Evolutionary conservation across 345 rosid genomes (phyloP).

Genomic region (Melaleuca quinquenervia): DNA sequence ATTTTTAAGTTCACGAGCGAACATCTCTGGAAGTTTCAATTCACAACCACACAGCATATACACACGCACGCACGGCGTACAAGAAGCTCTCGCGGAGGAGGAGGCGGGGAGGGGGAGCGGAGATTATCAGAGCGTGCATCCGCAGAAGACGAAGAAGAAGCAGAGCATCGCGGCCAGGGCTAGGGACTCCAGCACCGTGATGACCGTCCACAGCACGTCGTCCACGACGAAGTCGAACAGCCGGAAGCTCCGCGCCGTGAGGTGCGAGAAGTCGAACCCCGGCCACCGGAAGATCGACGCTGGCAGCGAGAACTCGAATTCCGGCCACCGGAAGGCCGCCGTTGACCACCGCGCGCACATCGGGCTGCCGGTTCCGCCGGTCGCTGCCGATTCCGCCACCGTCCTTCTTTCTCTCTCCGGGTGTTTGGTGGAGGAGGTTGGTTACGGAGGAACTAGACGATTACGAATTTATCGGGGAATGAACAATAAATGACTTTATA

Average conservation of each 20-base stretch:
- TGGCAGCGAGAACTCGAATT: conserved; percentile 20
- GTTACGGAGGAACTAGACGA: neutral
- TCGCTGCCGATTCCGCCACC: neutral
- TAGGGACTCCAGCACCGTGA: conserved; percentile 53
- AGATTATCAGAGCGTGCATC: conserved; percentile 45
- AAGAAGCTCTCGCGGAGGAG: neutral
- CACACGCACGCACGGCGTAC: neutral
- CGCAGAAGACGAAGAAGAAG: conserved; percentile 69
- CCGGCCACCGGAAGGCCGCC: conserved; percentile 41
- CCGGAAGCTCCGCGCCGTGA: conserved; percentile 12
- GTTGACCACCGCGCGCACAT: neutral
- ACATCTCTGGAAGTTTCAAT: neutral
- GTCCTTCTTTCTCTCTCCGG: neutral
- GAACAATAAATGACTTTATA: neutral
- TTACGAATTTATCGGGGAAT: neutral
- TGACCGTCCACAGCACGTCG: conserved; percentile 51
- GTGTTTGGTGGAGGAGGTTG: neutral
- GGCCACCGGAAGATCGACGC: conserved; percentile 53
- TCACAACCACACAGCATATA: neutral
- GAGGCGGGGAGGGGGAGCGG: neutral
- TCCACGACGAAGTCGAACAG: conserved; percentile 41
- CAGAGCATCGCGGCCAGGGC: conserved; percentile 58
- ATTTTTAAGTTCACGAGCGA: neutral
- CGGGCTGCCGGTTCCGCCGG: neutral
- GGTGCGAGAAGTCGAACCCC: conserved; percentile 38